Conservation (phyloP, 2,329 filamentous ascomycete species). For the Fusarium siculi region DNA sequence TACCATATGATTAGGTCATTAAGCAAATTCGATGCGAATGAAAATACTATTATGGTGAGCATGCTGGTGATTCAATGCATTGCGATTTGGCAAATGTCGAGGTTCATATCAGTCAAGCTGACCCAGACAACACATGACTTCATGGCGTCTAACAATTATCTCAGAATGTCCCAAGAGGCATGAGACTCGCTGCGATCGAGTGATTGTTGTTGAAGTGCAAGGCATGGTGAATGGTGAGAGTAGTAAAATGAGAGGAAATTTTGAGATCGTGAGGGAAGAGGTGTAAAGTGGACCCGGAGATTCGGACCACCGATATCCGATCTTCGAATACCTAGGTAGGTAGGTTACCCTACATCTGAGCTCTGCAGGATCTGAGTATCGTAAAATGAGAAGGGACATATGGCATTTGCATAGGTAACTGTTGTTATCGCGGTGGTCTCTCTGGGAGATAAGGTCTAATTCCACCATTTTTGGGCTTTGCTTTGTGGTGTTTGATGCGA, state of each 20-base stretch:
- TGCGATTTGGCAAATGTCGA: not conserved
- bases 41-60: slow-evolving; percentile 12
- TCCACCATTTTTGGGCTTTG: not conserved
- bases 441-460: not conserved
- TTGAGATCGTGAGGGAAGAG: not conserved
- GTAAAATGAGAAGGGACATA: not conserved
- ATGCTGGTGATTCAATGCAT: not conserved
- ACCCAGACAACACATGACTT: not conserved
- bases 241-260: not conserved
- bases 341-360: not conserved
- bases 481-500: not conserved
- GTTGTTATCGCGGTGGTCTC: no score
- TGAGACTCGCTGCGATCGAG: not conserved
- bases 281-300: slow-evolving; percentile 17
- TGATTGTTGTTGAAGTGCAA: not conserved
- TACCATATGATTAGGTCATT: slow-evolving; percentile 6
- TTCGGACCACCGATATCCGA: slow-evolving; percentile 20
- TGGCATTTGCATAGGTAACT: not conserved
- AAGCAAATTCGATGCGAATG: not conserved
- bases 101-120: not conserved
- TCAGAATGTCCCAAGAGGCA: no score
- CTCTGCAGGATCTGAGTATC: not conserved
- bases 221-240: not conserved
- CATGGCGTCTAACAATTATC: not conserved
- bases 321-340: no score